Evolutionary conservation across 306 rosid genomes (phyloP).

Genomic region (Alnus rubra): DNA sequence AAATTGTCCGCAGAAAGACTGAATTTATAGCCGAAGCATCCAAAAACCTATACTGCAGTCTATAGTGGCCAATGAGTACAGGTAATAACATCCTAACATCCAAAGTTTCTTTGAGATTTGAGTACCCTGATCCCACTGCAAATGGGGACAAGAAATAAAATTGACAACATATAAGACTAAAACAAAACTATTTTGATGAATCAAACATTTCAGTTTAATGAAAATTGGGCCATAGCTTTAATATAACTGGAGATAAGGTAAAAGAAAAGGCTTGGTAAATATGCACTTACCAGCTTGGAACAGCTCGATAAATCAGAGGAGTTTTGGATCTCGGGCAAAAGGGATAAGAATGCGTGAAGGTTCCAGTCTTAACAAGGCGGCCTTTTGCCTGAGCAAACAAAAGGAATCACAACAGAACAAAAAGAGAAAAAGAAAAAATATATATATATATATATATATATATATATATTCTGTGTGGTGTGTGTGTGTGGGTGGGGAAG

Average conservation of each 20-base stretch:
- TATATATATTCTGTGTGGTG: too few relatives aligned
- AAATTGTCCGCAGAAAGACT: background rate
- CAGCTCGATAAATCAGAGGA: constrained; percentile 94
- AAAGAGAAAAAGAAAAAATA: background rate
- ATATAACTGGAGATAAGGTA: constrained; percentile 9
- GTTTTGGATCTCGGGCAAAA: constrained; percentile 91
- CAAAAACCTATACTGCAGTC: background rate
- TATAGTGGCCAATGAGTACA: background rate
- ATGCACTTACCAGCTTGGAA: constrained; percentile 87
- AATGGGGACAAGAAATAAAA: background rate
- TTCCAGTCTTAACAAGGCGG: constrained; percentile 78
- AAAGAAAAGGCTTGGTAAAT: constrained; percentile 16
- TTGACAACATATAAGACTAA: background rate
- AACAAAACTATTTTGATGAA: background rate
- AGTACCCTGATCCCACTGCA: background rate
- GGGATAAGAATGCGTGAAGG: constrained; percentile 85
- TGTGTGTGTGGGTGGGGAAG: background rate
- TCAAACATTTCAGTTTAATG: constrained; percentile 8
- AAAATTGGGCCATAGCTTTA: constrained; percentile 20
- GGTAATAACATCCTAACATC: background rate
- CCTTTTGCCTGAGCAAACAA: constrained; percentile 71
- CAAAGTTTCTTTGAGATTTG: background rate
- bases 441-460: background rate
- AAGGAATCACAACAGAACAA: constrained; percentile 19
- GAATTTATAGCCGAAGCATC: background rate